Evolutionary conservation across 2,329 filamentous ascomycete genomes (phyloP).

Genomic region (Microdochium nivale): DNA sequence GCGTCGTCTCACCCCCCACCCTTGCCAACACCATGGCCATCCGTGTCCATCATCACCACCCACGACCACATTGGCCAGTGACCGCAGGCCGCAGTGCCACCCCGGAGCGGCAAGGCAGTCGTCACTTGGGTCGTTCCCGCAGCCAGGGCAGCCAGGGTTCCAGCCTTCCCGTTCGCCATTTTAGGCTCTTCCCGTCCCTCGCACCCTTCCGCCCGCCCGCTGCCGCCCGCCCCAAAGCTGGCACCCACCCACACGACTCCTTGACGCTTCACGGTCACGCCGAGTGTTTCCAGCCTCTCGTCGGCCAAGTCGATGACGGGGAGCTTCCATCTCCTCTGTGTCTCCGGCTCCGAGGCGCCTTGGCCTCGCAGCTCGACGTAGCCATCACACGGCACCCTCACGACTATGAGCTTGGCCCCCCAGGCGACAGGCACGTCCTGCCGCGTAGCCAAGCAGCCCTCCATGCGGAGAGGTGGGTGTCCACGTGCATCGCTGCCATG

Average conservation of each 20-base stretch:
- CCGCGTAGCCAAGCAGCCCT: not conserved
- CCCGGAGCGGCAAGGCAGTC: not conserved
- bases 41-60: too few relatives aligned
- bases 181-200: conserved; percentile 1
- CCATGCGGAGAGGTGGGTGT: not conserved
- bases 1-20: not conserved
- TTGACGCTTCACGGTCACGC: too few relatives aligned
- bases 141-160: not conserved
- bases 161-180: conserved; percentile 1
- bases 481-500: not conserved
- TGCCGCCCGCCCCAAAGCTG: not conserved
- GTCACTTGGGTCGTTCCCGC: not conserved
- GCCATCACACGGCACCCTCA: too few relatives aligned
- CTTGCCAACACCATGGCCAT: not conserved
- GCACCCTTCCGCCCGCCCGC: not conserved
- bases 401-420: too few relatives aligned
- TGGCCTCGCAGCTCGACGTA: too few relatives aligned
- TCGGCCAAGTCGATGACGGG: too few relatives aligned
- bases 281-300: too few relatives aligned
- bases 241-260: too few relatives aligned
- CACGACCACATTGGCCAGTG: too few relatives aligned
- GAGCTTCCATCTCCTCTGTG: too few relatives aligned
- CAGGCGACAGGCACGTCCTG: not conserved
- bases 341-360: too few relatives aligned
- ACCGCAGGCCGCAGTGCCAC: not conserved